A percentile compares a stretch with the other conserved stretches of the same genome.
Conservation (phyloP, 202 grass and related monocot genomes). For the Panicum hallii region DNA sequence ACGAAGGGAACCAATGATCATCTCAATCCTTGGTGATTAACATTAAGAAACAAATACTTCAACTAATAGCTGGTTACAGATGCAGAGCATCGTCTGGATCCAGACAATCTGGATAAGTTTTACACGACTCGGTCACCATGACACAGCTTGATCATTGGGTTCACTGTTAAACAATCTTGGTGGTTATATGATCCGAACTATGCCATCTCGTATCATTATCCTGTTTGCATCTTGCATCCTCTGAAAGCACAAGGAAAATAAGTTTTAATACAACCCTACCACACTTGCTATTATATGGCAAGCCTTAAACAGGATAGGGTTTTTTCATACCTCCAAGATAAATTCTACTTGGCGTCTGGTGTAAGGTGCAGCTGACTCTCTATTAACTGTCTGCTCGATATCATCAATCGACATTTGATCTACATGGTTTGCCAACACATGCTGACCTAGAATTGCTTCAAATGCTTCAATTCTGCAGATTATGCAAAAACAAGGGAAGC, state of each 20-base stretch:
- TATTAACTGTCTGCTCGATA: constrained; percentile 77
- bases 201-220: constrained; percentile 88
- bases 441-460: constrained; percentile 78
- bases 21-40: constrained; percentile 34
- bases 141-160: not conserved
- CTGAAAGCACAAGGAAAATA: constrained; percentile 58
- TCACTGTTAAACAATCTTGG: not conserved
- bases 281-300: not conserved
- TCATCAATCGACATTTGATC: constrained; percentile 82
- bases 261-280: not conserved
- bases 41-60: constrained; percentile 30
- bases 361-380: constrained; percentile 62
- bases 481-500: constrained; percentile 36
- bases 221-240: constrained; percentile 92
- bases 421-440: constrained; percentile 77
- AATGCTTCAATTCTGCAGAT: constrained; percentile 71
- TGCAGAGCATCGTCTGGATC: not conserved
- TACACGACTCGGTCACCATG: not conserved
- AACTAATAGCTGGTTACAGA: constrained; percentile 20
- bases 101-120: constrained; percentile 4
- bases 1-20: not conserved
- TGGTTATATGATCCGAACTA: constrained; percentile 81
- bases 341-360: constrained; percentile 73
- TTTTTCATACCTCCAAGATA: constrained; percentile 74
- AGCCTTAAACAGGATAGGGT: not conserved